Percentiles rank a stretch among this genome's conserved stretches.
phyloP scores from a whole-genome alignment of 192 early-diverging fungal species.

The Dispira simplex region DNA sequence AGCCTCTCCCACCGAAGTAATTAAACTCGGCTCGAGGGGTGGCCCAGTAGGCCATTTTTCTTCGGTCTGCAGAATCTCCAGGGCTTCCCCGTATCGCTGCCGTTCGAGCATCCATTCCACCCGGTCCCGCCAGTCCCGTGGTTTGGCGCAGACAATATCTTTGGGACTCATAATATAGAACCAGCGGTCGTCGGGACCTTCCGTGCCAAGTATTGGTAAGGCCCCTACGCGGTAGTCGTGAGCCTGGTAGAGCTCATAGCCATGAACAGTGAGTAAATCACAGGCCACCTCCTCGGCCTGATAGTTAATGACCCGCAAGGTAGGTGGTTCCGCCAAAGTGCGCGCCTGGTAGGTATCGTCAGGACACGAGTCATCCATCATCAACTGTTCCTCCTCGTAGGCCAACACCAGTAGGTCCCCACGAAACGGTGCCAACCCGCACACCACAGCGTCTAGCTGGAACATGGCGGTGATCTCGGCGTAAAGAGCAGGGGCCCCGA shows the following conservation, averaged over 20 bases:
- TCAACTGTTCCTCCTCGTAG: conserved; percentile 18
- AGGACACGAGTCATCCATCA: conserved; percentile 9
- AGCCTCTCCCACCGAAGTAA: conserved; percentile 67
- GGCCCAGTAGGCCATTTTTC: conserved; percentile 21
- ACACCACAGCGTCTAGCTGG: conserved; percentile 42
- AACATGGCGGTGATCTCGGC: conserved; percentile 43
- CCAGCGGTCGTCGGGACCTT: conserved; percentile 7
- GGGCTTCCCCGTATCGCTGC: conserved; percentile 61
- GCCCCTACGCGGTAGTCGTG: conserved; percentile 84
- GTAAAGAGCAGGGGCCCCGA: conserved; percentile 23
- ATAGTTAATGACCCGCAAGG: conserved; percentile 75
- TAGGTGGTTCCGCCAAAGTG: conserved; percentile 52
- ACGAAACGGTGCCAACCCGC: conserved; percentile 64
- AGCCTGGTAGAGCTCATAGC: conserved; percentile 74
- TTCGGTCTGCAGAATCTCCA: conserved; percentile 39
- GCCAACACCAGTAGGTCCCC: conserved; percentile 24
- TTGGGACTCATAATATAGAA: conserved; percentile 92
- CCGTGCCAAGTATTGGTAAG: background rate
- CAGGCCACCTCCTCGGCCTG: conserved; percentile 73
- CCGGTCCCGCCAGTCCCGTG: conserved; percentile 83
- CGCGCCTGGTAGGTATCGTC: conserved; percentile 15
- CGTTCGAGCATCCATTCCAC: conserved; percentile 86
- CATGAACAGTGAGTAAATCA: conserved; percentile 74
- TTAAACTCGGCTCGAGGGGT: conserved; percentile 30
- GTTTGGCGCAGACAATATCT: conserved; percentile 78